Base-by-base conservation (phyloP, 306 rosid genomes). In the Castanea crenata region DNA sequence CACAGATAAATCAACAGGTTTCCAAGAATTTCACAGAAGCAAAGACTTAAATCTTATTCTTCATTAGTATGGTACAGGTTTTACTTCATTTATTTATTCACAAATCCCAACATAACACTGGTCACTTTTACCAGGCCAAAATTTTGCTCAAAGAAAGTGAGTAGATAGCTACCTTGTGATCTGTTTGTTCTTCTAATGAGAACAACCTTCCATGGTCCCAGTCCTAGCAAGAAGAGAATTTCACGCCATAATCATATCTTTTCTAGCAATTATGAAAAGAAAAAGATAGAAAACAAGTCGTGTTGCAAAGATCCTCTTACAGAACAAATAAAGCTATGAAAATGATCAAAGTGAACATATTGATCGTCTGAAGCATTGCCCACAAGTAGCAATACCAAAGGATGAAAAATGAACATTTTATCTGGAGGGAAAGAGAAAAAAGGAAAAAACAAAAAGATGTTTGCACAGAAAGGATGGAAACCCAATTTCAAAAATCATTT, bases 171-270 rank as follows among this genome's bases (percentile, higher is more conserved):
- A 93, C 98, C 98, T 95, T 95, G 27, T 91, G 94, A 86, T 90
- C 80, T 6, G 89, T 93, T 83, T 95, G 99, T 69, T 91, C 98
- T 79, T 91, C 88, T 86, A 95, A 87, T 38, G 99, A 91, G 80
- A 95, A 93, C 80, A 95, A 32, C 83, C 80, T 85, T 29, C 98
- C 96, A 55, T 81, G 87, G 85, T 91, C 98, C 96, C 91, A 91
- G 83, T 93, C 55, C 99, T 95, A 72, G 65, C 52, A 88, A 73
- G 7, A 80, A 76, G 69, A 78, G 52, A 81, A 54, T 1, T n/a
- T 71, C 57, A 27, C 32, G 3, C 20, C 44, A 70, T 16, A 49
- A 51, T 71, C 76, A 25, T 51, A 1, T 35, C 4, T 41, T 2
- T 44, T 70, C 10, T 55, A 77, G 25, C 8, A 59, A 72, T 72